Evolutionary conservation across 768 basidiomycete genomes (phyloP), one percentile per base, ranked within the genome.

Genomic region (Cystobasidiopsis lactophilus): DNA sequence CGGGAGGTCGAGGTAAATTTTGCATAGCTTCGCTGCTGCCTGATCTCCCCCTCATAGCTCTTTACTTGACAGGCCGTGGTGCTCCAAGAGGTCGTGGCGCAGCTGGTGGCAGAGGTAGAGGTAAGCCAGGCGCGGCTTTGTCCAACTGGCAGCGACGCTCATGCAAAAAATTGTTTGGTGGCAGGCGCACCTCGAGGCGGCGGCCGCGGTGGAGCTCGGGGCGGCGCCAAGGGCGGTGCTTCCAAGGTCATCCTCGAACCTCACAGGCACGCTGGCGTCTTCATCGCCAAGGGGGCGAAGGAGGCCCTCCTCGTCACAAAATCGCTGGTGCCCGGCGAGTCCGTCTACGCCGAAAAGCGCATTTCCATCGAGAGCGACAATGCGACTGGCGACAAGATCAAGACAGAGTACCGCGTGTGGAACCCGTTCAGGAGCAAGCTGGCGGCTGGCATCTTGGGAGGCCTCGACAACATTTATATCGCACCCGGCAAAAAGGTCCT

Each of bases 381-480:
- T 13, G 21, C 57, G 13, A 46, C 53, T 63, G 33, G 33, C 33
- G 60, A 66, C 61, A 35, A 56, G 53, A 26, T 52, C 16, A 98
- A 98, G 71, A 73, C 77, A 58, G 93, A 98, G 69, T 98, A 95
- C 69, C 75, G 93, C 52, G 93, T 98, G 29, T 98, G 93, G 93
- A 98, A 98, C 71, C 93, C 93, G 44, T 98, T 98, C 78, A 76
- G 93, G 59, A 78, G 76, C 65, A 98, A 96, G 73, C 68, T 98
- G 59, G 93, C 93, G 29, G 93, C 93, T 35, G 93, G 93, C 67
- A 83, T 96, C 47, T 72, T 96, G 55, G 85, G 88, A 57, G 93
- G 93, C 63, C 71, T 98, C 68, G 93, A 95, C 63, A 70, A 85
- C 53, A 85, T 96, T 62, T 88, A 74, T 69, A 86, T 98, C 65